Evolutionary conservation across 129 eudicot genomes (phyloP).

Genomic region (Sambucus nigra): DNA sequence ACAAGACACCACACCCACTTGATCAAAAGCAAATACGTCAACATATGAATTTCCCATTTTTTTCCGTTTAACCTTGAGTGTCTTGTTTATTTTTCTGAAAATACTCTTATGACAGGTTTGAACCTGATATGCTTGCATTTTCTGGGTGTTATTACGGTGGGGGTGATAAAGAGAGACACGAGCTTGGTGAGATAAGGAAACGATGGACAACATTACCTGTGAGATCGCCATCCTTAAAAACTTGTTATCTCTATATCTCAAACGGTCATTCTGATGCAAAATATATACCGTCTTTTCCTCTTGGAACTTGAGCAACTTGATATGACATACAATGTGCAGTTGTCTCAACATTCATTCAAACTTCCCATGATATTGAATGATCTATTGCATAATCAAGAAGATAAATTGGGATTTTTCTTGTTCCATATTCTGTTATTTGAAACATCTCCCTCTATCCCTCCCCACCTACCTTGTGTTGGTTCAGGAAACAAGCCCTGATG

Average conservation of each 20-base stretch:
- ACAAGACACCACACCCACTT: background rate
- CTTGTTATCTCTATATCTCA: too few species aligned
- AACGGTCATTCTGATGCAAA: too few species aligned
- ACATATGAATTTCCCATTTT: background rate
- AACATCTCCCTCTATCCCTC: background rate
- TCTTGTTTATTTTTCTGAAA: background rate
- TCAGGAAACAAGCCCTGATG: constrained; percentile 80
- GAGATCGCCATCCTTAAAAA: constrained; percentile 11
- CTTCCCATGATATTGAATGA: too few species aligned
- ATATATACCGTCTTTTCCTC: too few species aligned
- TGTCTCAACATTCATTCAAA: too few species aligned
- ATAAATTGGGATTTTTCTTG: background rate
- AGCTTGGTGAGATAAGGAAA: constrained; percentile 92
- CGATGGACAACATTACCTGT: constrained; percentile 96
- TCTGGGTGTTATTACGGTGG: constrained; percentile 99
- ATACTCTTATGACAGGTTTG: constrained; percentile 45
- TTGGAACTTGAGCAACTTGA: too few species aligned
- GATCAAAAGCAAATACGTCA: background rate
- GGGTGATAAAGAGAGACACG: constrained; percentile 87
- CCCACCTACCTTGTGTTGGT: background rate
- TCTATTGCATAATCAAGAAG: background rate
- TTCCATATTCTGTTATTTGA: too few species aligned
- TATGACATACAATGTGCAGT: too few species aligned
- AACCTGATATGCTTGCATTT: constrained; percentile 96
- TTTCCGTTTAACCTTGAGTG: background rate